Conservation (phyloP, 73 alveolate species). For the Uronychia binucleata region DNA sequence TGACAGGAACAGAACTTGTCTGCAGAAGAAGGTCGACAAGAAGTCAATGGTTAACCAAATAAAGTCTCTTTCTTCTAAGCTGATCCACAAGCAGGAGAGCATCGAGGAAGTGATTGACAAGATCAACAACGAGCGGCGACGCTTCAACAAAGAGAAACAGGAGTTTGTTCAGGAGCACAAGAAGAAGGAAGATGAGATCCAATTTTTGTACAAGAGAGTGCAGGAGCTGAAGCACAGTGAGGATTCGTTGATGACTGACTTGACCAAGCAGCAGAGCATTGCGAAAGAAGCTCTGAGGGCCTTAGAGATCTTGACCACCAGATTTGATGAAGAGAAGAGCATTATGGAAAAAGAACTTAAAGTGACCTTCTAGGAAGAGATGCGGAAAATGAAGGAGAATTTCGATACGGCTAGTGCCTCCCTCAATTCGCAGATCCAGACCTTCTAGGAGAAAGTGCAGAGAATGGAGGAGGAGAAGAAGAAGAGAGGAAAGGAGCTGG, state of each 20-base stretch:
- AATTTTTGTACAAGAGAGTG: not conserved
- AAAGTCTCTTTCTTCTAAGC: not conserved
- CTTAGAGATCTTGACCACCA: not conserved
- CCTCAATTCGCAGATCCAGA: not conserved
- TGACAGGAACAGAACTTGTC: not conserved
- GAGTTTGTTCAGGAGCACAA: not conserved
- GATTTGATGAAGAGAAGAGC: not conserved
- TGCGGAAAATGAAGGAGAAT: not conserved
- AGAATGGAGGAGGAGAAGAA: not conserved
- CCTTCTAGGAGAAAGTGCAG: not conserved
- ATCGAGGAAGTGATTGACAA: not conserved
- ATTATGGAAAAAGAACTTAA: not conserved
- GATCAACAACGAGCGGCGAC: not conserved
- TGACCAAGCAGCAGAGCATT: not conserved
- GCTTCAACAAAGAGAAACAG: no score
- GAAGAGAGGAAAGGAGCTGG: not conserved
- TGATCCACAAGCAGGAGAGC: not conserved
- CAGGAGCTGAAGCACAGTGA: not conserved
- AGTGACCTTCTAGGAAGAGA: not conserved
- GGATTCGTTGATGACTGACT: not conserved
- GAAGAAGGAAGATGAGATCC: not conserved
- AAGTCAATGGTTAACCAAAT: not conserved
- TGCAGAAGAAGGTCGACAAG: not conserved
- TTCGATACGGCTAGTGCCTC: not conserved
- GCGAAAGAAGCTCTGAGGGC: not conserved